Base-by-base conservation (phyloP, 805 yeast genomes). In the Kodamaea hsintzibuensis region DNA sequence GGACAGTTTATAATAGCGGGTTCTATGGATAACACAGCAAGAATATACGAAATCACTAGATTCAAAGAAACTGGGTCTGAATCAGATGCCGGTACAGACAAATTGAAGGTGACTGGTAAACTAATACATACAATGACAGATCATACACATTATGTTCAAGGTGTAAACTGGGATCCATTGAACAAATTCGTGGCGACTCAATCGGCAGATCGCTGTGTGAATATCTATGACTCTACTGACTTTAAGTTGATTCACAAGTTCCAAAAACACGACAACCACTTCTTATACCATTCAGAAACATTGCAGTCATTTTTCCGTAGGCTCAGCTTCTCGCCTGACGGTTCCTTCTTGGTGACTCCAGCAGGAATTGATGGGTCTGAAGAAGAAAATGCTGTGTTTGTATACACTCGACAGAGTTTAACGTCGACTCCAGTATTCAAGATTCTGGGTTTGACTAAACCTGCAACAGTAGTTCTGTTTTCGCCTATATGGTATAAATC, bases 141-240 rank as follows among this genome's bases (percentile, higher is more conserved):
- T 54, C 98, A 95, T 69, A 75, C 76, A 47, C 97, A 92, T 68
- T 93, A 90, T 62, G 96, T 95, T 2, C 99, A 95, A 70, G 99
- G 99, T 2, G 93, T 95, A 4, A 78, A 88, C 0, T 95, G 98
- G 98, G 99, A 95, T 67, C 99, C 99, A 7, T 66, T 75, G 51
- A 84, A 87, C 57, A 83, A 87, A 66, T 90, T 70, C 60, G 69
- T 95, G 4, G 90, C 92, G 0, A 88, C 97, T 6, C 97, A 92
- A 67, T 84, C 95, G 22, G 96, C 97, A 10, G 99, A 95, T 70
- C 73, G 97, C 55, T 78, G 90, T 1, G 85, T 93, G 10, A 85
- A 84, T 58, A 73, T 95, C n/a, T 89, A 89, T 47, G 38, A 22
- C 45, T 10, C 47, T 2, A 45, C 14, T 14, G 48, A 7, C 30